phyloP scores from a whole-genome alignment of 192 early-diverging fungal genomes.

The Coemansia guatemalensis region DNA sequence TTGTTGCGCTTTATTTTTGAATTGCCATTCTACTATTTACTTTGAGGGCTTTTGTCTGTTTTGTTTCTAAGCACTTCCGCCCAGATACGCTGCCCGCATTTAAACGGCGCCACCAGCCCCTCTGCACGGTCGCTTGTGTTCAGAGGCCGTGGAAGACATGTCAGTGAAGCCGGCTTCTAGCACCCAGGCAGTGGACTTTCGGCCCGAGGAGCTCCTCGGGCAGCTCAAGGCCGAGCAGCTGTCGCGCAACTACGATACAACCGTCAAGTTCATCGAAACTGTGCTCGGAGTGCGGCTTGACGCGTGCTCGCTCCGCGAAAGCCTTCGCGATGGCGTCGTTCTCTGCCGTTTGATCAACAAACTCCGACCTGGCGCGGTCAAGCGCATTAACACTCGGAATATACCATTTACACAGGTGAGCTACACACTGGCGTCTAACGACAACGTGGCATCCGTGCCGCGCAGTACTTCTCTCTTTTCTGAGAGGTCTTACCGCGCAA shows the following conservation, averaged over 20 bases:
- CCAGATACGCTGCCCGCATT: background rate
- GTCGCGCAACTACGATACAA: constrained; percentile 61
- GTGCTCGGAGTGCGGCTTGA: constrained; percentile 60
- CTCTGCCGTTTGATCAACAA: constrained; percentile 81
- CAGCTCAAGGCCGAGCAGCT: constrained; percentile 62
- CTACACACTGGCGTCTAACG: background rate
- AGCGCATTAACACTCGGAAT: constrained; percentile 67
- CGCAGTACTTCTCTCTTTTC: too few species aligned
- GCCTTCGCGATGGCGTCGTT: constrained; percentile 73
- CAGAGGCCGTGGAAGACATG: constrained; percentile 12
- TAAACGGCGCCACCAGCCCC: background rate
- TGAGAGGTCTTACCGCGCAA: background rate
- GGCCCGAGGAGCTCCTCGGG: constrained; percentile 55
- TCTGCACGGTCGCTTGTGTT: background rate
- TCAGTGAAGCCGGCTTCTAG: constrained; percentile 22
- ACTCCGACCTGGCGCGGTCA: constrained; percentile 70
- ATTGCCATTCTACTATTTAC: background rate
- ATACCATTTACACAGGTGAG: constrained; percentile 71
- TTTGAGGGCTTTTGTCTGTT: background rate
- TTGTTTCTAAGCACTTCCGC: background rate
- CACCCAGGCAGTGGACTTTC: constrained; percentile 35
- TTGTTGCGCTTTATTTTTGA: background rate
- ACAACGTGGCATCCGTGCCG: background rate
- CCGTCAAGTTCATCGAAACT: constrained; percentile 62
- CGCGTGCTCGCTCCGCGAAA: constrained; percentile 56